phyloP scores from a whole-genome alignment of 768 basidiomycete species.

The Mrakia gelida region DNA sequence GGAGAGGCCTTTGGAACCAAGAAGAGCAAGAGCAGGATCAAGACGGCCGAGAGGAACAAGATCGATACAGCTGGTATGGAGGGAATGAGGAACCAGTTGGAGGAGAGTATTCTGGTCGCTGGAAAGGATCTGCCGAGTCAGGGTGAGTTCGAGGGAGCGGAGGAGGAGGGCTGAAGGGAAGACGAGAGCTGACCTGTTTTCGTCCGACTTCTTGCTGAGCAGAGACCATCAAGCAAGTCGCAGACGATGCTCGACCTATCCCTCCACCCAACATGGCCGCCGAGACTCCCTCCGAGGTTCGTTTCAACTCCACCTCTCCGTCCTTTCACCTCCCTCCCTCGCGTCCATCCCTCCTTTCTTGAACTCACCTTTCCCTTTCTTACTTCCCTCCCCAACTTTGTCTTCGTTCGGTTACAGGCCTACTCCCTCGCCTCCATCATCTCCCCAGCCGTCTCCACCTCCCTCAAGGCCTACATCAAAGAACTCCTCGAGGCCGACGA shows the following conservation, averaged over 20 bases:
- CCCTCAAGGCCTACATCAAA: slow-evolving; percentile 43
- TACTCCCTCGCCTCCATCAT: slow-evolving; percentile 62
- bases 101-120: slow-evolving; percentile 72
- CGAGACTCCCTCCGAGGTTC: slow-evolving; percentile 59
- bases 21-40: slow-evolving; percentile 82
- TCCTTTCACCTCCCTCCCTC: background rate
- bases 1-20: slow-evolving; percentile 93
- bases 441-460: slow-evolving; percentile 58
- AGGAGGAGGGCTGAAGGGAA: background rate
- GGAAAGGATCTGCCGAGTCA: slow-evolving; percentile 63
- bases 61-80: slow-evolving; percentile 86
- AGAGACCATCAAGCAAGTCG: slow-evolving; percentile 30
- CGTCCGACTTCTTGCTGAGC: background rate
- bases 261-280: slow-evolving; percentile 70
- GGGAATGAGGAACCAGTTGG: slow-evolving; percentile 71
- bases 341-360: background rate
- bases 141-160: slow-evolving; percentile 48
- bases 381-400: slow-evolving; percentile 14
- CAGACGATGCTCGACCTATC: slow-evolving; percentile 57
- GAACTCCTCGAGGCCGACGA: slow-evolving; percentile 48
- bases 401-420: slow-evolving; percentile 13
- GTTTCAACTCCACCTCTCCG: background rate
- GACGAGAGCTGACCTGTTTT: background rate
- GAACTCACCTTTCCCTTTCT: background rate
- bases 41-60: slow-evolving; percentile 78